Base-by-base conservation (phyloP, 1,284 basidiomycete genomes). In the Ganoderma multipileum region DNA sequence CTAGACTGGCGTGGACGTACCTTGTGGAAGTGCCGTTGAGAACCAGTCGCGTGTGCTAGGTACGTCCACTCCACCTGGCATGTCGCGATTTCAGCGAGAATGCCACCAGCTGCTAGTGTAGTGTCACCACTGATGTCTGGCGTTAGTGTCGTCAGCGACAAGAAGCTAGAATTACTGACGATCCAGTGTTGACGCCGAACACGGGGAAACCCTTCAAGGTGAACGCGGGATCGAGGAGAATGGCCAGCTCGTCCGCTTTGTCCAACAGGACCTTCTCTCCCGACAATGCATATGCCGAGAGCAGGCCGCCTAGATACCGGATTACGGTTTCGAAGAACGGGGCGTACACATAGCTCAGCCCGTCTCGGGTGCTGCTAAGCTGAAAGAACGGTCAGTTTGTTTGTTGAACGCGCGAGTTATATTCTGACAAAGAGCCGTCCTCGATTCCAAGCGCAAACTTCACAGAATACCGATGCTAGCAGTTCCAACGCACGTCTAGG, bases 321-420 rank as follows among this genome's bases (percentile, higher is more conserved):
- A 94, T 94, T 57, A 87, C 86, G 0, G 91, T 93, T 77, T 94
- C 92, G 74, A 94, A 94, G 74, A 92, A 91, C 2, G 86, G 86
- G 1, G 83, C 86, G n/a, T 77, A 81, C 8, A 38, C 30, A 23
- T 33, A 7, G 39, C 58, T 62, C 3, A 59, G 26, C 14, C 50
- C 44, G 36, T 28, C 23, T 16, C 26, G 38, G 33, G 50, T 33
- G 18, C 63, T 59, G 2, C 28, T 58, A 0, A 71, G 36, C 70
- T 71, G 44, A 11, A n/a, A 2, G 20, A 16, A 36, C 23, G 42
- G 36, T 50, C 5, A 33, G 54, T 8, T 44, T 1, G 54, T 8
- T 44, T 1, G n/a, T 26, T 50, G 23, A 50, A 50, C 11, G 9
- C 12, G 23, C 1, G 47, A 20, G 47, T 5, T 36, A n/a, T 3